These are phyloP conservation scores for Plasmodium blacklocki DNA, from an alignment of 169 alveolate genomes.

Conservation along the genomic window DNA sequence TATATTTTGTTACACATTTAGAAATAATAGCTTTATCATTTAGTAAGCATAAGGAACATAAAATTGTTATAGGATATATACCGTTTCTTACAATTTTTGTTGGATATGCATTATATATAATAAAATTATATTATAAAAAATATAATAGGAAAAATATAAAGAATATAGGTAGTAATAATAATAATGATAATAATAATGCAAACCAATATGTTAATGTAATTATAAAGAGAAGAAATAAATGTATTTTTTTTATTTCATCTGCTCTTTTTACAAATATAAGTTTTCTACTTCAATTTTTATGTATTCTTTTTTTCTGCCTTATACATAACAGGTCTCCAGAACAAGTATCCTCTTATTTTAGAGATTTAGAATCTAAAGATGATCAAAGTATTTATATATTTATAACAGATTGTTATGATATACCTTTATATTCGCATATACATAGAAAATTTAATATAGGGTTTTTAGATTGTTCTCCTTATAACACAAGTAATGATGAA, in stretches of 20 bases:
- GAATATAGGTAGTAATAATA: background rate
- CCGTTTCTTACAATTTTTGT: slow-evolving; percentile 34
- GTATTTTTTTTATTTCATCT: slow-evolving; percentile 1
- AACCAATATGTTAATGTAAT: background rate
- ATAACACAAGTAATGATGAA: slow-evolving; percentile 26
- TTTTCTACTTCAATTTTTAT: slow-evolving; percentile 55
- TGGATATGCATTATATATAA: slow-evolving; percentile 6
- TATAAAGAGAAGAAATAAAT: slow-evolving; percentile 9
- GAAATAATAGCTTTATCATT: slow-evolving; percentile 48
- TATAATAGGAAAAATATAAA: background rate
- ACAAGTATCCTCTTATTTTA: slow-evolving; percentile 31
- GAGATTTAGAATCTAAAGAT: slow-evolving; percentile 21
- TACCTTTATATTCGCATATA: slow-evolving; percentile 78
- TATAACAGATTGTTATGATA: slow-evolving; percentile 76
- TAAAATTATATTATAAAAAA: background rate
- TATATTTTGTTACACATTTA: slow-evolving; percentile 30
- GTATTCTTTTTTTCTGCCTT: slow-evolving; percentile 63
- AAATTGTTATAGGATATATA: slow-evolving; percentile 40
- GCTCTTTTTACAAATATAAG: slow-evolving; percentile 13
- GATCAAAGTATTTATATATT: slow-evolving; percentile 69
- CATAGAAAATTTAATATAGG: slow-evolving; percentile 71
- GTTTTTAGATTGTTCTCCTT: slow-evolving; percentile 79
- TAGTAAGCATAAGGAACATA: slow-evolving; percentile 63
- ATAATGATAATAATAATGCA: background rate
- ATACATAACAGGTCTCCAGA: slow-evolving; percentile 75